phyloP scores from a whole-genome alignment of 2,329 filamentous ascomycete species.

The Fusarium kyushuense region DNA sequence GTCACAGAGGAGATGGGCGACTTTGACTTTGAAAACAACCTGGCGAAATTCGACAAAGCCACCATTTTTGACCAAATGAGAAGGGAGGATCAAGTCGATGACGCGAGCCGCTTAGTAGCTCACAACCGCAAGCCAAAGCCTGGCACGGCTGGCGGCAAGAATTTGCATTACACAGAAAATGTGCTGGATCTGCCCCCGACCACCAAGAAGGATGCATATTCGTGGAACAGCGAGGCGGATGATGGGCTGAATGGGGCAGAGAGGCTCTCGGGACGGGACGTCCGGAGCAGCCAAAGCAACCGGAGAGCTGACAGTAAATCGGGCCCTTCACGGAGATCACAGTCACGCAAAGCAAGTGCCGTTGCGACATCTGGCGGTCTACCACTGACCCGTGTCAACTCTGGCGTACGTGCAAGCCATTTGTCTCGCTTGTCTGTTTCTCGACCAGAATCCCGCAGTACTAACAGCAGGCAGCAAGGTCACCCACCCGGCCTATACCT shows the following conservation, averaged over 20 bases:
- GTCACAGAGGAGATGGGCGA: conserved; percentile 95
- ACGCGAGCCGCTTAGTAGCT: conserved; percentile 88
- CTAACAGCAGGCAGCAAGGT: conserved; percentile 53
- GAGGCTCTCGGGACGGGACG: conserved; percentile 62
- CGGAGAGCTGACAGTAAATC: conserved; percentile 67
- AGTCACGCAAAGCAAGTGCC: conserved; percentile 68
- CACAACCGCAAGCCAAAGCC: conserved; percentile 81
- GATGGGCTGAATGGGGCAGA: conserved; percentile 65
- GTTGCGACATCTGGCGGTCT: conserved; percentile 52
- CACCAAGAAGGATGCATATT: conserved; percentile 61
- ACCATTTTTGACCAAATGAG: conserved; percentile 92
- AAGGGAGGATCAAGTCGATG: conserved; percentile 88
- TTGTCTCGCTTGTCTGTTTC: conserved; percentile 50
- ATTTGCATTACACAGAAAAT: conserved; percentile 91
- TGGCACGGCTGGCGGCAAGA: conserved; percentile 84
- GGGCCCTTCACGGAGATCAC: conserved; percentile 62
- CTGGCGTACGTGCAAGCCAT: conserved; percentile 55
- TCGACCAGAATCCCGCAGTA: conserved; percentile 49
- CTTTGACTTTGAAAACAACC: conserved; percentile 90
- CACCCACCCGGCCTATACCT: conserved; percentile 64
- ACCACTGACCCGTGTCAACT: conserved; percentile 62
- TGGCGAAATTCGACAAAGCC: conserved; percentile 95
- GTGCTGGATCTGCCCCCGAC: conserved; percentile 75
- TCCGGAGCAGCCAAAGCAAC: conserved; percentile 63
- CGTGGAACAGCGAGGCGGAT: conserved; percentile 81